A percentile compares a stretch with the other conserved stretches of the same genome.
These are phyloP conservation scores for Sphagnum magellanicum DNA, from an alignment of 228 moss, liverwort and hornwort genomes.

Conservation along the genomic window DNA sequence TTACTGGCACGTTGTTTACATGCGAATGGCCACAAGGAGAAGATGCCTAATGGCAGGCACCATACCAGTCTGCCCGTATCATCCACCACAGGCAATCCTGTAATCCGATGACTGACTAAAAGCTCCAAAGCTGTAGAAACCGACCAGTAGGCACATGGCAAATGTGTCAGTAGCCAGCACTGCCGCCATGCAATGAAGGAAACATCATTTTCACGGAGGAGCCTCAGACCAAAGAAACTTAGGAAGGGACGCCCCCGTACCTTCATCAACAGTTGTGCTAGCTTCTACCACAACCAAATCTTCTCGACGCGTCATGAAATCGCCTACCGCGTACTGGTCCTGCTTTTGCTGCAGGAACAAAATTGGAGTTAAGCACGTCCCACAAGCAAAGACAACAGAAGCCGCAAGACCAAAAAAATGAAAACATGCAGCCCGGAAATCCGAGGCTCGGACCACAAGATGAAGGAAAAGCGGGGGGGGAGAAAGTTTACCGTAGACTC, in stretches of 20 bases:
- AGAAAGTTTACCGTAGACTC: no score
- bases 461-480: no score
- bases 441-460: no score
- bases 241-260: slow-evolving; percentile 5
- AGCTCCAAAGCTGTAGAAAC: slow-evolving; percentile 61
- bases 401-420: no score
- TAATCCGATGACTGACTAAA: slow-evolving; percentile 83
- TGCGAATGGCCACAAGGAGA: not conserved
- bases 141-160: not conserved
- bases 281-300: slow-evolving; percentile 61
- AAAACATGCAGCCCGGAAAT: no score
- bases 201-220: not conserved
- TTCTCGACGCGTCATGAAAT: slow-evolving; percentile 60
- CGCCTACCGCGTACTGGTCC: slow-evolving; percentile 60
- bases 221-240: not conserved
- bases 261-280: slow-evolving; percentile 70
- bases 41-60: not conserved
- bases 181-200: not conserved
- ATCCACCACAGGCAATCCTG: slow-evolving; percentile 87
- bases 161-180: no score
- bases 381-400: no score
- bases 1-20: no score
- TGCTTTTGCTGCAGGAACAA: slow-evolving; percentile 40
- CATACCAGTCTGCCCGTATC: slow-evolving; percentile 64
- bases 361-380: no score